These are phyloP conservation scores for Colletotrichum sp. DNA, from an alignment of 2,329 filamentous ascomycete species.

Conservation along the genomic window DNA sequence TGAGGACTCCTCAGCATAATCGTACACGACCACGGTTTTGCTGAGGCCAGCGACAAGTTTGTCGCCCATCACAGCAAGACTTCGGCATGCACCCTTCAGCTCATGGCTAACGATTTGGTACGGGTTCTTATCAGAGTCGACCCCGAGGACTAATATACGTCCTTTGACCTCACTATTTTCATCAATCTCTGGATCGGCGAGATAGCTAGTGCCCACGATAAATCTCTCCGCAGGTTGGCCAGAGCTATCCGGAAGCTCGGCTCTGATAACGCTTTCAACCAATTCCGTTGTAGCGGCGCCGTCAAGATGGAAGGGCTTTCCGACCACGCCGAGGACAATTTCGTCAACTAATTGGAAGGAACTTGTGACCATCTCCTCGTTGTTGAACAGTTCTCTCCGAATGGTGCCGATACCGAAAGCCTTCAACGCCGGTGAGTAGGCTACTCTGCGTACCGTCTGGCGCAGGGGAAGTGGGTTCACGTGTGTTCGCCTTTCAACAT, in stretches of 20 bases:
- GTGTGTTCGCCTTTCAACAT: constrained; percentile 86
- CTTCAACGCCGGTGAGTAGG: constrained; percentile 80
- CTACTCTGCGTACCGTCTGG: constrained; percentile 85
- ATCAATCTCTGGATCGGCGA: constrained; percentile 64
- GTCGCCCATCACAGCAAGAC: constrained; percentile 74
- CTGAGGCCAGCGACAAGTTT: constrained; percentile 86
- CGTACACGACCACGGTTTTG: constrained; percentile 76
- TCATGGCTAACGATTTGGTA: constrained; percentile 73
- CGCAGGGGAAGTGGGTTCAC: constrained; percentile 79
- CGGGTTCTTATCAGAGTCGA: constrained; percentile 75
- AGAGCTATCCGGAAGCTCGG: constrained; percentile 67
- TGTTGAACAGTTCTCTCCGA: constrained; percentile 70
- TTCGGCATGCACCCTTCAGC: constrained; percentile 81
- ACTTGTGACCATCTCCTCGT: constrained; percentile 77
- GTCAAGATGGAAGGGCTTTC: constrained; percentile 67
- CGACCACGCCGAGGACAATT: constrained; percentile 80
- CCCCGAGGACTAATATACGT: constrained; percentile 83
- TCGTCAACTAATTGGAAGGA: constrained; percentile 93
- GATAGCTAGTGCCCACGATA: constrained; percentile 85
- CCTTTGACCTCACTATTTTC: constrained; percentile 62
- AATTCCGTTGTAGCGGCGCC: constrained; percentile 63
- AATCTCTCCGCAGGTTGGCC: constrained; percentile 75
- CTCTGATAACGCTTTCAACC: constrained; percentile 82
- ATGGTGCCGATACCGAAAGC: constrained; percentile 90
- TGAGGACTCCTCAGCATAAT: constrained; percentile 60